Base-by-base conservation (phyloP, 257 asterid species). In the Forsythia viridissima region DNA sequence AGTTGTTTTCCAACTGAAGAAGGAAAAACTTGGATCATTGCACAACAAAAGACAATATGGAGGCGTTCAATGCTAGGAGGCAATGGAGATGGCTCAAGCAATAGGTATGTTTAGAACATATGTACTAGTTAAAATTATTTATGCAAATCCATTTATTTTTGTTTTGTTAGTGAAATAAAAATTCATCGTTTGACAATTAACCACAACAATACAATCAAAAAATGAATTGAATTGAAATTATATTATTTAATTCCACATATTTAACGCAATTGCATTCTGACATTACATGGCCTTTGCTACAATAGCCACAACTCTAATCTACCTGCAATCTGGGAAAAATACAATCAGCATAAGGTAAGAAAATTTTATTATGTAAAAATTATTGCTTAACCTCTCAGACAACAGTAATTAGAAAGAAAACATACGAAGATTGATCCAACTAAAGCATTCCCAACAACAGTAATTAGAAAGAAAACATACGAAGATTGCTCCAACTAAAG, bases 341-440 rank as follows among this genome's bases (percentile, higher is more conserved):
- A 94, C 86, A 90, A 97, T 70, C 99, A 95, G 80, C 99, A 95
- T 61, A 95, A 92, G 98, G 99, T 93, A 79, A 43, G 79, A 38
- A 65, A 59, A 39, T 13, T 43, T 57, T 46, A 59, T 37, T 40
- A 15, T 41, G 34, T 30, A 30, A 30, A 1, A 30, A 30, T 30
- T 30, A 30, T 30, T 30, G 34, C 34, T 1, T 1, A 1, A 30
- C 34, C 34, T 30, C 34, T 30, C 2, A 30, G 34, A 30, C 34
- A 30, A 30, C 1, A 30, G 2, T 1, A 30, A 30, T 30, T 30
- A 30, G 34, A 30, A 30, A 30, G 1, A 30, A 30, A 30, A 30
- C 34, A 30, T 30, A 30, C 1, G 2, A 30, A 30, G 34, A 24
- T 24, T 24, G 24, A 24, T 24, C 24, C 24, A n/a, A 55, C 79